Evolutionary conservation across 208 protist genomes (phyloP).

Genomic region (Trypanosoma lewisi): DNA sequence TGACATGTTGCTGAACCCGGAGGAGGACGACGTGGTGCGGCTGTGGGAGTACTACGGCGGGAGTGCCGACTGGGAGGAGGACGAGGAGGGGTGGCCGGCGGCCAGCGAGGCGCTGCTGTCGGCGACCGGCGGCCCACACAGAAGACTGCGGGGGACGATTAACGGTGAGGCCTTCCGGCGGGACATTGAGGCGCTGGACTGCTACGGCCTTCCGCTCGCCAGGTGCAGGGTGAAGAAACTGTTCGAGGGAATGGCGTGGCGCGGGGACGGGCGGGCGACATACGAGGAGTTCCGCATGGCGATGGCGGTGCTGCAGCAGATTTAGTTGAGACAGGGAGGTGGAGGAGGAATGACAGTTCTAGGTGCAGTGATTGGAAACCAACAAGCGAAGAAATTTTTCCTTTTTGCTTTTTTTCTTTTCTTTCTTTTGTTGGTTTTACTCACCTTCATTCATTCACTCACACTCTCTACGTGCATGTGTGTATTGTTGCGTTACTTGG

Average conservation of each 20-base stretch:
- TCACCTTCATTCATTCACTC: no score
- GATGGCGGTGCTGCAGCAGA: constrained; percentile 44
- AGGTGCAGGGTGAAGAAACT: constrained; percentile 38
- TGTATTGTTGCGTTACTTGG: constrained; percentile 5
- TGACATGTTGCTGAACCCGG: constrained; percentile 42
- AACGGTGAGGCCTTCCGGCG: constrained; percentile 34
- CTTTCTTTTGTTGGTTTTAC: not conserved
- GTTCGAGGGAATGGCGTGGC: constrained; percentile 38
- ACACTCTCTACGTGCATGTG: constrained; percentile 7
- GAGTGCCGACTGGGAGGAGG: not conserved
- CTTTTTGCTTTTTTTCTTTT: constrained; percentile 24
- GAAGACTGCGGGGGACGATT: constrained; percentile 9
- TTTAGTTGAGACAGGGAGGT: constrained; percentile 26
- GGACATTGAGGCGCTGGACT: constrained; percentile 61
- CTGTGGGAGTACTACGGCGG: constrained; percentile 62
- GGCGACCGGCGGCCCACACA: constrained; percentile 26
- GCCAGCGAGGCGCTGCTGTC: not conserved
- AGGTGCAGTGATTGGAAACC: no score
- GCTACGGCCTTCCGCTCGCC: constrained; percentile 51
- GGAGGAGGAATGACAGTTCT: no score
- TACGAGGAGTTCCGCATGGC: constrained; percentile 52
- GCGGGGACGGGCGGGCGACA: constrained; percentile 40
- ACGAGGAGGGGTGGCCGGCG: not conserved
- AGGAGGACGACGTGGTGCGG: constrained; percentile 31
- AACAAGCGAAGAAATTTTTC: constrained; percentile 13